Evolutionary conservation across 2,329 filamentous ascomycete species (phyloP).

Genomic region (Arachnomyces sp.): DNA sequence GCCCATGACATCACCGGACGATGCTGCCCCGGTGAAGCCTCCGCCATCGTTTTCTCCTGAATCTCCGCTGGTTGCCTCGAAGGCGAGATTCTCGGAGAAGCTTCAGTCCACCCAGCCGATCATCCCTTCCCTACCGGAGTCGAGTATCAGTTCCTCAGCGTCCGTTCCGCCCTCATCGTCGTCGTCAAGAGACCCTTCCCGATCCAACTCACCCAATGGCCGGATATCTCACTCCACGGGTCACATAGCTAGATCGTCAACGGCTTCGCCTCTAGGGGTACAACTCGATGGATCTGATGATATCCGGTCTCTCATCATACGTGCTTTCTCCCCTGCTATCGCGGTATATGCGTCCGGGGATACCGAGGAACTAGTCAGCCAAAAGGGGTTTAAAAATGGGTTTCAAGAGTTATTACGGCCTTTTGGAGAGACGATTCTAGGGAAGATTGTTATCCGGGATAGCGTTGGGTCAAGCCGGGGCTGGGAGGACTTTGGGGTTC

Average conservation of each 20-base stretch:
- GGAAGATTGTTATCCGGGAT: constrained; percentile 84
- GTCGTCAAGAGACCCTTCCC: constrained; percentile 59
- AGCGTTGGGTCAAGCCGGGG: constrained; percentile 75
- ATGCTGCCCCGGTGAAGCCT: constrained; percentile 59
- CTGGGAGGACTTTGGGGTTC: constrained; percentile 84
- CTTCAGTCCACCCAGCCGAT: constrained; percentile 44
- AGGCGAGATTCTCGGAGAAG: constrained; percentile 47
- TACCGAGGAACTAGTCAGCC: constrained; percentile 68
- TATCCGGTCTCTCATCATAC: constrained; percentile 61
- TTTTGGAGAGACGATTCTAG: constrained; percentile 80
- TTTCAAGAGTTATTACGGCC: constrained; percentile 80
- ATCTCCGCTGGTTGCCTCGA: constrained; percentile 53
- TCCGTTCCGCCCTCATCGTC: constrained; percentile 49
- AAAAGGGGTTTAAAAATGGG: constrained; percentile 78
- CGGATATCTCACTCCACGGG: constrained; percentile 50
- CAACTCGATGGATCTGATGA: constrained; percentile 48
- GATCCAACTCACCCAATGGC: constrained; percentile 60
- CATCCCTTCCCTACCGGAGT: constrained; percentile 41
- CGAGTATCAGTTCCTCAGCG: constrained; percentile 51
- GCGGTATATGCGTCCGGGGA: constrained; percentile 81
- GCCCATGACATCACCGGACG: constrained; percentile 62
- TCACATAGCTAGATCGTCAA: constrained; percentile 40
- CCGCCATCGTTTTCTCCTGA: constrained; percentile 63
- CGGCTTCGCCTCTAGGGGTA: constrained; percentile 44
- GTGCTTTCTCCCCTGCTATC: constrained; percentile 82